A percentile compares a stretch with the other conserved stretches of the same genome.
Evolutionary conservation across 371 early-diverging fungal genomes (phyloP).

Genomic region (Mucor irregularis): DNA sequence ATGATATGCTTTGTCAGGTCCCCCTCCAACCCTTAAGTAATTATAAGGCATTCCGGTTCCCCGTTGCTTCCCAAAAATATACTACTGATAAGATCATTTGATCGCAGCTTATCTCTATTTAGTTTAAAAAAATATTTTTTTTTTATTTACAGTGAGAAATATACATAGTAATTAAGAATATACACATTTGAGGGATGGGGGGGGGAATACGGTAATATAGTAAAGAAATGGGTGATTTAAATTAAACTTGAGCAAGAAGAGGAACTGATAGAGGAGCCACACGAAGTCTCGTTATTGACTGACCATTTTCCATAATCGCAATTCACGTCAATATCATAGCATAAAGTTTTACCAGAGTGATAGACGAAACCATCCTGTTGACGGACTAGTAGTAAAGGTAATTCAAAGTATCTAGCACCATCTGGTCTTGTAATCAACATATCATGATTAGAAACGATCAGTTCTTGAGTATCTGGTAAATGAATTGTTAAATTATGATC

Average conservation of each 20-base stretch:
- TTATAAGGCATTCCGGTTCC: too few relatives aligned
- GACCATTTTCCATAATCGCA: constrained; percentile 11
- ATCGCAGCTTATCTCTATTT: constrained; percentile 12
- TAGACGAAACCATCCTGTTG: constrained; percentile 42
- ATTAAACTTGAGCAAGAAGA: background rate
- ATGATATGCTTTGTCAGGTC: too few relatives aligned
- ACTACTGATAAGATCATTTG: constrained; percentile 11
- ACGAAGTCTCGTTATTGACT: constrained; percentile 4
- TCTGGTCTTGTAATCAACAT: constrained; percentile 26
- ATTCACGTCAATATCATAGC: constrained; percentile 17
- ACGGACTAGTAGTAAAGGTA: constrained; percentile 37
- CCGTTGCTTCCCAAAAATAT: too few relatives aligned
- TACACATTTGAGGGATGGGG: background rate
- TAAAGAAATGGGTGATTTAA: background rate
- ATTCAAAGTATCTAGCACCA: constrained; percentile 36
- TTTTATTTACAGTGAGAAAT: constrained; percentile 18
- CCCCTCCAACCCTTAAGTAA: too few relatives aligned
- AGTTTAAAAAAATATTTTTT: background rate
- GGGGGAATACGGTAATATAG: background rate
- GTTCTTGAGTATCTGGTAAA: constrained; percentile 11
- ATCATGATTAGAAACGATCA: constrained; percentile 32
- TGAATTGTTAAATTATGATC: constrained; percentile 2
- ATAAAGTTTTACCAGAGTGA: constrained; percentile 35
- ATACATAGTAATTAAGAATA: constrained; percentile 5
- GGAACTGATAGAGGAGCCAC: background rate